Percentiles rank a stretch among this genome's conserved stretches.
phyloP scores from a whole-genome alignment of 2,329 filamentous ascomycete species.

The Alternaria rosae region DNA sequence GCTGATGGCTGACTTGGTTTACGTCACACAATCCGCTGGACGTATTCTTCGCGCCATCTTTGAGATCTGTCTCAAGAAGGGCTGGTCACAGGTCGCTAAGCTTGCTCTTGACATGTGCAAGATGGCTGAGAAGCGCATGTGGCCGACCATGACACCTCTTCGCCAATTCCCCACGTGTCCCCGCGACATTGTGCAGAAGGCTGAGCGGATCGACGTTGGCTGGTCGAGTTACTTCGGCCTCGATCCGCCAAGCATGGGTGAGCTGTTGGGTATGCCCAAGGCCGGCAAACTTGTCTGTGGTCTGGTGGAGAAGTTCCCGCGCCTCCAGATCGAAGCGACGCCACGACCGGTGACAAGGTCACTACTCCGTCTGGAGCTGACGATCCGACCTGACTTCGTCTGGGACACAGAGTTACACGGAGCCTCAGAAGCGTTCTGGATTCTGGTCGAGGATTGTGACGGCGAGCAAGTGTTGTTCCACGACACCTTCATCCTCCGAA shows the following conservation, averaged over 20 bases:
- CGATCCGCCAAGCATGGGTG: constrained; percentile 94
- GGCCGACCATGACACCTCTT: constrained; percentile 97
- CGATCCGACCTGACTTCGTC: constrained; percentile 91
- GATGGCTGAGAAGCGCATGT: constrained; percentile 99
- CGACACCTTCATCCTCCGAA: constrained; percentile 90
- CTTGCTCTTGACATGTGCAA: constrained; percentile 94
- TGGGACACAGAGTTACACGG: constrained; percentile 95
- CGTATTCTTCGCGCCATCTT: constrained; percentile 95
- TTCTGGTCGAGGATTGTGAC: constrained; percentile 95
- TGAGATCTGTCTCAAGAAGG: constrained; percentile 96
- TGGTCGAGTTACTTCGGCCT: constrained; percentile 96
- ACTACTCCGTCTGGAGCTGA: constrained; percentile 87
- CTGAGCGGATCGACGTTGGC: constrained; percentile 91
- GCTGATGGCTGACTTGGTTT: constrained; percentile 97
- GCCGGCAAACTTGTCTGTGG: constrained; percentile 85
- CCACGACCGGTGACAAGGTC: constrained; percentile 95
- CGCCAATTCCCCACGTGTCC: constrained; percentile 84
- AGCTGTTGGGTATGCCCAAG: constrained; percentile 88
- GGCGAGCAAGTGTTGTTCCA: constrained; percentile 95
- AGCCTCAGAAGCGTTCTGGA: constrained; percentile 91
- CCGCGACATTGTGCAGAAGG: constrained; percentile 86
- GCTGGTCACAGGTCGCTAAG: constrained; percentile 92
- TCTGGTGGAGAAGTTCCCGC: constrained; percentile 89
- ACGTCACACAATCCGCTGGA: constrained; percentile 96
- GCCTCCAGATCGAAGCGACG: constrained; percentile 89